Evolutionary conservation across 768 basidiomycete species (phyloP).

Genomic region (Lactifluus volemus): DNA sequence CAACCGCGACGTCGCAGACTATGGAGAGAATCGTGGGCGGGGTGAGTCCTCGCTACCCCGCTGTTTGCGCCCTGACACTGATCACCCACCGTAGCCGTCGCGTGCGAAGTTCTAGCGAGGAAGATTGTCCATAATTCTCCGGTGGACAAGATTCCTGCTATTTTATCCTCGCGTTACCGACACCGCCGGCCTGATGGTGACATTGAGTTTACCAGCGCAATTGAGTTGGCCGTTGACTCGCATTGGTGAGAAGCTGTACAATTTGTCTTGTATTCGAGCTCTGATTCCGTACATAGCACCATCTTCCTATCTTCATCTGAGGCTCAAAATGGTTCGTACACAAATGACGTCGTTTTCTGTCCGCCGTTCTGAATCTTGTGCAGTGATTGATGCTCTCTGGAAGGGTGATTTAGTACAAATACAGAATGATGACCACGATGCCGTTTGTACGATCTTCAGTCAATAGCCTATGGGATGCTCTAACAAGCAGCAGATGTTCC

Average conservation of each 20-base stretch:
- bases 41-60: slow-evolving; percentile 35
- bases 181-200: slow-evolving; percentile 71
- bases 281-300: slow-evolving; percentile 34
- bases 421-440: slow-evolving; percentile 63
- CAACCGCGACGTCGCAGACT: slow-evolving; percentile 73
- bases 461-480: neutral
- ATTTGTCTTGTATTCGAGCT: neutral
- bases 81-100: slow-evolving; percentile 41
- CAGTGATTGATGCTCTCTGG: slow-evolving; percentile 81
- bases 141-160: slow-evolving; percentile 50
- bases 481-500: slow-evolving; percentile 46
- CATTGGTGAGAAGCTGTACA: slow-evolving; percentile 49
- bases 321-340: slow-evolving; percentile 61
- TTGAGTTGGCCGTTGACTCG: slow-evolving; percentile 90
- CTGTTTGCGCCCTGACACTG: neutral
- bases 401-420: slow-evolving; percentile 72
- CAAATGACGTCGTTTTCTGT: neutral
- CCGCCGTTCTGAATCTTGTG: neutral
- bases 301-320: slow-evolving; percentile 83
- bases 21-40: slow-evolving; percentile 75
- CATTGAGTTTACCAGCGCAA: slow-evolving; percentile 64
- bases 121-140: slow-evolving; percentile 64
- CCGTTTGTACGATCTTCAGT: slow-evolving; percentile 51
- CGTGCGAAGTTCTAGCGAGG: slow-evolving; percentile 81
- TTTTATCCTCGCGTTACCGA: slow-evolving; percentile 74